phyloP scores from a whole-genome alignment of 306 rosid species.

The Corylus americana region DNA sequence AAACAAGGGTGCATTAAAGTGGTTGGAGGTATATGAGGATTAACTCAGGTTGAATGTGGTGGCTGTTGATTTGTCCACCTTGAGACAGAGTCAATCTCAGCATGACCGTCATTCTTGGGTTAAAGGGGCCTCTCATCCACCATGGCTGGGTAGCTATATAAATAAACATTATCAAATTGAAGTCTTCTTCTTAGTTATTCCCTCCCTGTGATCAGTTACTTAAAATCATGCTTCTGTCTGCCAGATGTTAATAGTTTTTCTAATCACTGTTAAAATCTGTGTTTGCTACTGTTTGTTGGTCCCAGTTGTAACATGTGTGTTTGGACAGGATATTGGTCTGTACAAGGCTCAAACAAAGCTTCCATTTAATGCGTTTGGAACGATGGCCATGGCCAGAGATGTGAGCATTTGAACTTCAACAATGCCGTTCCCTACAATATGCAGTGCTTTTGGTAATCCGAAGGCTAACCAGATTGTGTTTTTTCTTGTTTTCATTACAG shows the following conservation, averaged over 20 bases:
- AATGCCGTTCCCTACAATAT: neutral
- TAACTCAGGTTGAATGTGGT: neutral
- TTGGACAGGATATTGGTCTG: constrained; percentile 86
- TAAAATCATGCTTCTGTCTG: neutral
- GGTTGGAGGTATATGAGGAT: neutral
- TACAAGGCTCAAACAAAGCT: constrained; percentile 98
- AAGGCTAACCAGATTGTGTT: neutral
- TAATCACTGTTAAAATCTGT: neutral
- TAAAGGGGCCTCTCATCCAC: neutral
- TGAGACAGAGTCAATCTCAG: neutral
- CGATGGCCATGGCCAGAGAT: constrained; percentile 99
- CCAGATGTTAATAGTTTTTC: constrained; percentile 15
- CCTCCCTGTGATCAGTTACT: neutral
- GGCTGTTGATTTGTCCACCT: neutral
- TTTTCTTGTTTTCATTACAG: constrained; percentile 37
- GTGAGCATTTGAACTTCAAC: constrained; percentile 44
- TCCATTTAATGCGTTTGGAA: constrained; percentile 97
- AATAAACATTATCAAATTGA: neutral
- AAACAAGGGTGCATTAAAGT: neutral
- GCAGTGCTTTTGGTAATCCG: neutral
- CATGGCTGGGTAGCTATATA: neutral
- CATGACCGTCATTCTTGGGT: neutral
- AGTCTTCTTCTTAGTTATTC: neutral
- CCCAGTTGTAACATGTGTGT: constrained; percentile 15
- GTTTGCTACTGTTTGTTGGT: constrained; percentile 5